Conservation (phyloP, 2,329 filamentous ascomycete species). For the Exophiala phaeomuriformis region DNA sequence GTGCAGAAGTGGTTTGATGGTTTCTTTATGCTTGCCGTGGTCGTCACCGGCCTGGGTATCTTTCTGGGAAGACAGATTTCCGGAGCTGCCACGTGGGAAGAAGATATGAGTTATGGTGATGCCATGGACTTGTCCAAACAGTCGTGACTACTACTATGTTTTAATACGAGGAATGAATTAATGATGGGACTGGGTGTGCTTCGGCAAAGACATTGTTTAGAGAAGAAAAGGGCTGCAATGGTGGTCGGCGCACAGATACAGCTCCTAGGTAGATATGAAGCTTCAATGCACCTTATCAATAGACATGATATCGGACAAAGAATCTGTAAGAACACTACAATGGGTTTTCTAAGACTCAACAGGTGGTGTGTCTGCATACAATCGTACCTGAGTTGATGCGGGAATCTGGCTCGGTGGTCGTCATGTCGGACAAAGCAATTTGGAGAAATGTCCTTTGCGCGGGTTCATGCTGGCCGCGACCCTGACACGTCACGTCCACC, state of each 20-base stretch:
- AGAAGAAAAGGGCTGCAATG: neutral
- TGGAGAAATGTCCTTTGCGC: too few relatives aligned
- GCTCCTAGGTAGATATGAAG: neutral
- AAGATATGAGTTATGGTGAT: constrained; percentile 47
- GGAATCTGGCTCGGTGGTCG: too few relatives aligned
- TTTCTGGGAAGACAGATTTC: constrained; percentile 60
- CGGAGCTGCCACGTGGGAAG: constrained; percentile 45
- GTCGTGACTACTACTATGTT: constrained; percentile 33
- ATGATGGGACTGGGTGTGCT: neutral
- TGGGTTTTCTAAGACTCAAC: too few relatives aligned
- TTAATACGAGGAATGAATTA: neutral
- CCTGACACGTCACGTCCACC: too few relatives aligned
- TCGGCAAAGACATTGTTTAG: neutral
- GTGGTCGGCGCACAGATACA: neutral
- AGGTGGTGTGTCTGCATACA: too few relatives aligned
- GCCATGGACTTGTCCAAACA: constrained; percentile 67
- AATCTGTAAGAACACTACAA: too few relatives aligned
- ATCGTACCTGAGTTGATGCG: too few relatives aligned
- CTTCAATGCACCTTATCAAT: neutral
- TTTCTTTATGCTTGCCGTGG: constrained; percentile 68
- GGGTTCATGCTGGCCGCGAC: too few relatives aligned
- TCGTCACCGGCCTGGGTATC: constrained; percentile 61
- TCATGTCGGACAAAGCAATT: too few relatives aligned
- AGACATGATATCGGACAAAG: too few relatives aligned
- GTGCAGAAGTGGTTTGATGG: constrained; percentile 81